Percentiles rank a stretch among this genome's conserved stretches.
Evolutionary conservation across 176 grass and related monocot species (phyloP).

Genomic region (Triticum urartu): DNA sequence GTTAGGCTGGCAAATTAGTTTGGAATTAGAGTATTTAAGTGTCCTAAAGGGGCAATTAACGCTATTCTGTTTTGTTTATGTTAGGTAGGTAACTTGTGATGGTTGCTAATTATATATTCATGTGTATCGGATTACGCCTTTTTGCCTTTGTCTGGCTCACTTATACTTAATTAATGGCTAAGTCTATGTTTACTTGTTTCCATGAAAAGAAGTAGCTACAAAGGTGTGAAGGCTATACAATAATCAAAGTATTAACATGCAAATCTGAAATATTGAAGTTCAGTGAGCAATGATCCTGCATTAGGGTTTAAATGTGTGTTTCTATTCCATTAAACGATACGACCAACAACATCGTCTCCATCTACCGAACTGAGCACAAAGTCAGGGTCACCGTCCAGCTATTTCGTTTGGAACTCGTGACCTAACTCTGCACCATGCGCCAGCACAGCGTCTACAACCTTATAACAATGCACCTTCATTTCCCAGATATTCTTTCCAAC

Average conservation of each 20-base stretch:
- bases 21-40: background rate
- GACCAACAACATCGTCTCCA: too few relatives aligned
- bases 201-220: background rate
- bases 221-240: background rate
- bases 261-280: background rate
- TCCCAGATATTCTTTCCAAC: background rate
- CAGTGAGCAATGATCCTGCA: background rate
- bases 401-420: too few relatives aligned
- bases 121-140: background rate
- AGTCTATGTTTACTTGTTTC: background rate
- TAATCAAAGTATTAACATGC: background rate
- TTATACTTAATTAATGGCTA: slow-evolving; percentile 18
- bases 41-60: slow-evolving; percentile 3
- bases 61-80: background rate
- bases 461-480: background rate
- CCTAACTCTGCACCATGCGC: too few relatives aligned
- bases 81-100: background rate
- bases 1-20: background rate
- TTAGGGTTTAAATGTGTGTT: background rate
- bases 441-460: too few relatives aligned
- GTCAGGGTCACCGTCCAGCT: too few relatives aligned
- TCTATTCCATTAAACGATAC: background rate
- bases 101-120: slow-evolving; percentile 28
- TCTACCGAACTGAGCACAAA: too few relatives aligned
- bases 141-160: slow-evolving; percentile 17